These are phyloP conservation scores for Erodium texanum DNA, from an alignment of 441 rosid species.

Conservation along the genomic window DNA sequence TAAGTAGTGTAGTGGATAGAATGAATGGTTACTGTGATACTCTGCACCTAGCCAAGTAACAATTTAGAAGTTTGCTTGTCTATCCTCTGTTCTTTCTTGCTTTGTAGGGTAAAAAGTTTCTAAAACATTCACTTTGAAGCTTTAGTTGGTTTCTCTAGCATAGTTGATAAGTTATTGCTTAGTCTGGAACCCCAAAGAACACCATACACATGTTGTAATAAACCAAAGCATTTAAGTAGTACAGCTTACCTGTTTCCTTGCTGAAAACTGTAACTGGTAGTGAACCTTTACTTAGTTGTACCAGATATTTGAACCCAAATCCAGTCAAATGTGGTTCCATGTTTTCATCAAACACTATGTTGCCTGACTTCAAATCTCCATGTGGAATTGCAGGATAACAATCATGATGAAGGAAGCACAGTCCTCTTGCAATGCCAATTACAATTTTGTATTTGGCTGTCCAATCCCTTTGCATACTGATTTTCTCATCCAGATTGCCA, in stretches of 20 bases:
- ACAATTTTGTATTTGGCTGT: slow-evolving; percentile 46
- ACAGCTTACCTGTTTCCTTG: slow-evolving; percentile 39
- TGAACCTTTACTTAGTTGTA: slow-evolving; percentile 34
- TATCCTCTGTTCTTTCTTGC: background rate
- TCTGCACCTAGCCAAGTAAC: background rate
- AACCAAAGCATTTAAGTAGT: background rate
- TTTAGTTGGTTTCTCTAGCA: background rate
- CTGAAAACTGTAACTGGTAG: slow-evolving; percentile 18
- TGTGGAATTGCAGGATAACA: slow-evolving; percentile 82
- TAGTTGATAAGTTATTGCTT: too few species aligned
- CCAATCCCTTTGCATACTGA: slow-evolving; percentile 53
- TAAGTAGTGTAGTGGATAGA: background rate
- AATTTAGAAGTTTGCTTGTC: background rate
- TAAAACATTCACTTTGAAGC: background rate
- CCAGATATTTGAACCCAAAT: slow-evolving; percentile 53
- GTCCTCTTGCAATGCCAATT: slow-evolving; percentile 71
- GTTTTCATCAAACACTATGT: slow-evolving; percentile 53
- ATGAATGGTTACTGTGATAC: background rate
- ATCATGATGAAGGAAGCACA: slow-evolving; percentile 82
- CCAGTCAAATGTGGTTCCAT: slow-evolving; percentile 71
- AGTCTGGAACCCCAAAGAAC: too few species aligned
- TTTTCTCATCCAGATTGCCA: slow-evolving; percentile 59
- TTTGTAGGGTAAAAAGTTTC: background rate
- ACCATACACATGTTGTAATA: background rate
- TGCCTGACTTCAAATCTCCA: slow-evolving; percentile 67